Base-by-base conservation (phyloP, 306 rosid species). In the Rubus idaeus region DNA sequence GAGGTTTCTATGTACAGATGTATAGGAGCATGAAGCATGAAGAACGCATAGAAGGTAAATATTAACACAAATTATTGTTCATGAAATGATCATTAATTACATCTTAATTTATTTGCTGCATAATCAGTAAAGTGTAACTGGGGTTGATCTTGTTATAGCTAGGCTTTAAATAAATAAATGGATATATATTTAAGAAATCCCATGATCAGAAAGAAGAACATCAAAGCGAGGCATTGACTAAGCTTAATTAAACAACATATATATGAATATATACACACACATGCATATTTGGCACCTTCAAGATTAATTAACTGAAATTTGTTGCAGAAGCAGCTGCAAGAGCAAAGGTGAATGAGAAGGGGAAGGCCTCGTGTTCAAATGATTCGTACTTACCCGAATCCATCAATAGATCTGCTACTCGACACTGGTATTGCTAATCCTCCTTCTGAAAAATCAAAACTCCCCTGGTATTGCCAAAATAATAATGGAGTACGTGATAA, bases 1-100 rank as follows among this genome's bases (percentile, higher is more conserved):
- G 75, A 60, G 67, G 70, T 69, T 45, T 11, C 37, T 53, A 56
- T 81, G 75, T 37, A 75, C 97, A 93, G 98, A 88, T 90, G 96
- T 93, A 90, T 84, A 90, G 98, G 84, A 87, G 88, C 86, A 79
- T 89, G 87, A 93, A 86, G 83, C 89, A 87, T 26, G 90, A 90
- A 75, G 87, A 82, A 82, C 72, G 41, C 64, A 78, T 78, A 7
- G 83, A 91, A 87, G 98, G 97, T 92, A 86, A 21, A 49, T n/a
- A 40, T 57, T 37, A 45, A 73, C 56, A 30, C 49, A 23, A 13
- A 65, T 50, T 21, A 13, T 23, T 51, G 35, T 51, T 9, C 64
- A 57, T 57, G 10, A 5, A 51, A 5, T 16, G 57, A 16, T 51
- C n/a, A 51, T 51, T 14, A 51, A 4, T 16, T 3, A 5, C 57